A percentile compares a stretch with the other conserved stretches of the same genome.
phyloP scores from a whole-genome alignment of 163 green algal species.

The Scenedesmus sp. region DNA sequence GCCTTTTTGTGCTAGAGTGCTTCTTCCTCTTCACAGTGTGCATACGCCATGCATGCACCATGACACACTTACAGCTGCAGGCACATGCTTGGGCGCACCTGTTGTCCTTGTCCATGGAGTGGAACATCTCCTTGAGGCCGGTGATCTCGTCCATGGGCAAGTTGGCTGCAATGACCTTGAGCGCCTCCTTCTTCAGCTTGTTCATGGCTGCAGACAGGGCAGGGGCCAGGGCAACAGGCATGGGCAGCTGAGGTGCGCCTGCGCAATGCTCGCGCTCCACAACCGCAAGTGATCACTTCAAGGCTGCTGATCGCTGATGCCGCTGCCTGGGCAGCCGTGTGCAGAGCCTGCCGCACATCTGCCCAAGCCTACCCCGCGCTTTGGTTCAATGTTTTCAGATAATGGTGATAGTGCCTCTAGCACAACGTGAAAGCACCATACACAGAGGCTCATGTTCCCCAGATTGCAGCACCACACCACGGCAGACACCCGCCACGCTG shows the following conservation, averaged over 20 bases:
- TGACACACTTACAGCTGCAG: background rate
- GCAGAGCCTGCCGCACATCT: background rate
- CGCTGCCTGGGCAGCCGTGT: background rate
- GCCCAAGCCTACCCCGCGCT: too few species aligned
- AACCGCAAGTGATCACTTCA: background rate
- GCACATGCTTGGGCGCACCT: background rate
- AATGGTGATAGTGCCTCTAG: too few species aligned
- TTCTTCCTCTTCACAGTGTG: too few species aligned
- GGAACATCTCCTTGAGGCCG: slow-evolving; percentile 94
- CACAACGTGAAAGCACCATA: too few species aligned
- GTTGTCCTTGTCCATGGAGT: slow-evolving; percentile 90
- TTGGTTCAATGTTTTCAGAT: too few species aligned
- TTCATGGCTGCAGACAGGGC: slow-evolving; percentile 82
- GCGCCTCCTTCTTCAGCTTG: slow-evolving; percentile 97
- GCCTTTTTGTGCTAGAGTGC: too few species aligned
- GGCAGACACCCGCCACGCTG: too few species aligned
- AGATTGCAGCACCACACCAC: too few species aligned
- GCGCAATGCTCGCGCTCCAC: background rate
- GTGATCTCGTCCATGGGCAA: slow-evolving; percentile 94
- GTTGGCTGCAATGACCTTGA: slow-evolving; percentile 90
- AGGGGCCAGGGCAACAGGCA: background rate
- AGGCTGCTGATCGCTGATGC: background rate
- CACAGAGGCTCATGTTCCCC: too few species aligned
- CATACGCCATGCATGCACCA: too few species aligned
- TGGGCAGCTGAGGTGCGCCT: background rate